phyloP scores from a whole-genome alignment of 2,329 filamentous ascomycete genomes.

The Xylariomycetidae sp. region DNA sequence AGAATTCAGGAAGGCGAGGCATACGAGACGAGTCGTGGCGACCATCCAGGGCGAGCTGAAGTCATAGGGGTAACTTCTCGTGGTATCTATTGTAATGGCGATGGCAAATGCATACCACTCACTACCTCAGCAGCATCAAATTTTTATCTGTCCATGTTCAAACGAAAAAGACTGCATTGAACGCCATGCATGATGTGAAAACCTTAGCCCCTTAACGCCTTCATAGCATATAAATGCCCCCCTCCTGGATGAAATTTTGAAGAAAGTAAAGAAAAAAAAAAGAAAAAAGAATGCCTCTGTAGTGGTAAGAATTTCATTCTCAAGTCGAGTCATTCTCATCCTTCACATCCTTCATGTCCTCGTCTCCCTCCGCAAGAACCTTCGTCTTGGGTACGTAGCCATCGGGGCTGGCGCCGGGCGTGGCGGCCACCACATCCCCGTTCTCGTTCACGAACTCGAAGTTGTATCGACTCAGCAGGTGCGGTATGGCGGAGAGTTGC shows the following conservation, averaged over 20 bases:
- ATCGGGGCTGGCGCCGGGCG: slow-evolving; percentile 65
- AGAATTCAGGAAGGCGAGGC: slow-evolving; percentile 76
- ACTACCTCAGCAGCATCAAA: too few relatives aligned
- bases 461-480: slow-evolving; percentile 90
- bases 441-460: slow-evolving; percentile 97
- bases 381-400: slow-evolving; percentile 60
- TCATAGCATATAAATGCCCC: neutral
- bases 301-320: too few relatives aligned
- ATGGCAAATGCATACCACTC: too few relatives aligned
- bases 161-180: too few relatives aligned
- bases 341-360: slow-evolving; percentile 48
- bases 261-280: neutral
- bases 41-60: slow-evolving; percentile 87
- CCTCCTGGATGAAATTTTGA: slow-evolving; percentile 1
- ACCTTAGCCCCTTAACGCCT: neutral
- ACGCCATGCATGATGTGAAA: too few relatives aligned
- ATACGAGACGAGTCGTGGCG: slow-evolving; percentile 78
- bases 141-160: too few relatives aligned
- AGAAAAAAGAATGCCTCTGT: neutral
- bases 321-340: slow-evolving; percentile 19
- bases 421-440: slow-evolving; percentile 79
- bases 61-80: too few relatives aligned
- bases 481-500: slow-evolving; percentile 92
- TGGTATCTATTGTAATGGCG: too few relatives aligned
- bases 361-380: slow-evolving; percentile 59